phyloP scores from a whole-genome alignment of 306 rosid genomes.

The Bauhinia variegata region DNA sequence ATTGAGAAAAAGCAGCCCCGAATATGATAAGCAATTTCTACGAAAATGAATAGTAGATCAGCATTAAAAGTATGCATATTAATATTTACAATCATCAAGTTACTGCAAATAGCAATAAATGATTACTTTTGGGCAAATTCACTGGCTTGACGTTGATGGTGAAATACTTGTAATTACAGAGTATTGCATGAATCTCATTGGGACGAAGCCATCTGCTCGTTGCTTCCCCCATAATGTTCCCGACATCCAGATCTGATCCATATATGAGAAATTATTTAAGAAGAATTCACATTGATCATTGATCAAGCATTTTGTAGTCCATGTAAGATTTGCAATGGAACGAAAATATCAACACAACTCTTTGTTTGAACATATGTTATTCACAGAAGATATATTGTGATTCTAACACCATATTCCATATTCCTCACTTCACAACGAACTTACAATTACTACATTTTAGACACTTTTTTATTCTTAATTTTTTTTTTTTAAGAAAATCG shows the following conservation, averaged over 20 bases:
- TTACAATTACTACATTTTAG: conserved; percentile 1
- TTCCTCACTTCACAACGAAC: conserved; percentile 16
- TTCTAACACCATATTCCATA: neutral
- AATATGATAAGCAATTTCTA: neutral
- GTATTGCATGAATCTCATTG: conserved; percentile 91
- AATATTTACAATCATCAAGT: conserved; percentile 24
- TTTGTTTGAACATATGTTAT: conserved; percentile 15
- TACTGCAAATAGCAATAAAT: conserved; percentile 34
- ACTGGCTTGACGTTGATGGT: conserved; percentile 79
- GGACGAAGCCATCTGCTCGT: conserved; percentile 93
- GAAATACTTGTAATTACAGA: conserved; percentile 78
- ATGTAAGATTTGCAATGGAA: conserved; percentile 13
- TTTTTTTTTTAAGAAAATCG: too few species aligned
- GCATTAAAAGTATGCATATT: conserved; percentile 27
- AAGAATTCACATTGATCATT: conserved; percentile 5
- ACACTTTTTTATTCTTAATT: conserved; percentile 1
- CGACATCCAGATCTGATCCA: conserved; percentile 73
- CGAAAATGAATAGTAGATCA: conserved; percentile 13
- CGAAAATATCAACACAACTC: conserved; percentile 11
- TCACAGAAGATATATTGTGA: neutral
- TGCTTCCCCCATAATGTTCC: conserved; percentile 73
- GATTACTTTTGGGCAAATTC: conserved; percentile 80
- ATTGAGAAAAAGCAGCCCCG: too few species aligned
- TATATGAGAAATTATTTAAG: conserved; percentile 33
- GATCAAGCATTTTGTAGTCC: neutral